Conservation (phyloP, 768 basidiomycete species). For the Glaciozyma antarctica region DNA sequence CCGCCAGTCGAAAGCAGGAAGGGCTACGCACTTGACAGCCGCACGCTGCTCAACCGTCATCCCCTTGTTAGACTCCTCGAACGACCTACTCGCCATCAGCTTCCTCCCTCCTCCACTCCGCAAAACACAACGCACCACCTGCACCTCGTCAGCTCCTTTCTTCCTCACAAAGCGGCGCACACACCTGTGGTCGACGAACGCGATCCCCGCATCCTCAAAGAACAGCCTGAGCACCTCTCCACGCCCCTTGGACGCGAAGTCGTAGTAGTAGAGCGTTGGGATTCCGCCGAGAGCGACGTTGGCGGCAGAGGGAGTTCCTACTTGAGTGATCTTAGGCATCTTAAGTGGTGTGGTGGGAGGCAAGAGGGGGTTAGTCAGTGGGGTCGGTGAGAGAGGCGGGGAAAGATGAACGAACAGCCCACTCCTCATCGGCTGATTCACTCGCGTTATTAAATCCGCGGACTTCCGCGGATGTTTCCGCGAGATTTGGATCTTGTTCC, state of each 20-base stretch:
- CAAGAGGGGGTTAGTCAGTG: background rate
- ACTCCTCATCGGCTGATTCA: too few species aligned
- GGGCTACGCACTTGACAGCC: background rate
- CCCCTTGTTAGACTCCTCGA: constrained; percentile 6
- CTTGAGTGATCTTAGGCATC: background rate
- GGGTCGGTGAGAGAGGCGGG: too few species aligned
- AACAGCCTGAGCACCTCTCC: constrained; percentile 1
- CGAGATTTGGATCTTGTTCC: too few species aligned
- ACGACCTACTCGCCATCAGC: background rate
- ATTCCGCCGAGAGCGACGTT: background rate
- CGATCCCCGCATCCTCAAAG: constrained; percentile 11
- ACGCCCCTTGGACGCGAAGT: background rate
- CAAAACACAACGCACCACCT: background rate
- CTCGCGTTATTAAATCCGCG: too few species aligned
- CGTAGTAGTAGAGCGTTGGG: background rate
- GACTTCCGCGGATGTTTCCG: too few species aligned
- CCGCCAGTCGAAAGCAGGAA: background rate
- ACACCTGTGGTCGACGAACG: constrained; percentile 3
- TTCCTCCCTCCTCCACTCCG: background rate
- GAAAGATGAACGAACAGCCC: too few species aligned
- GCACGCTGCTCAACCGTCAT: background rate
- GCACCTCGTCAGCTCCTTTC: background rate
- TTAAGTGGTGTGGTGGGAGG: background rate
- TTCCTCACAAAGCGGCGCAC: background rate
- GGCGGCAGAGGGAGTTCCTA: background rate